These are phyloP conservation scores for Mycena citricolor DNA, from an alignment of 1,284 basidiomycete genomes.

Conservation along the genomic window DNA sequence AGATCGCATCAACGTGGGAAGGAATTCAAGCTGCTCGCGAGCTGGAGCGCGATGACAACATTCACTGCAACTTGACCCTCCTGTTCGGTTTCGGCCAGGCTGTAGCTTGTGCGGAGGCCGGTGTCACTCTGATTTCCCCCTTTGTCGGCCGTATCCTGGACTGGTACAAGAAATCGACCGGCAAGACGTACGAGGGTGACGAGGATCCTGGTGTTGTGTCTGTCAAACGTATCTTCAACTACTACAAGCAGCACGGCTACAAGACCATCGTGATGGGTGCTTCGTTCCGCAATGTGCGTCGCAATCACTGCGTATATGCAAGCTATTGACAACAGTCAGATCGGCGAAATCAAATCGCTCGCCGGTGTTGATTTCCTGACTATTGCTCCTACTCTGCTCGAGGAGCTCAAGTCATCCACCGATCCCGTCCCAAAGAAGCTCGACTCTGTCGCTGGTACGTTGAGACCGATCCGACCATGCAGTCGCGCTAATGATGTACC, in stretches of 20 bases:
- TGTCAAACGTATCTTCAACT: conserved; percentile 97
- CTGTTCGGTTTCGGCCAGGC: conserved; percentile 98
- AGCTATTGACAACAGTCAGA: no score
- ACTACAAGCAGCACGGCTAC: conserved; percentile 99
- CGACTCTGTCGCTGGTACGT: conserved; percentile 64
- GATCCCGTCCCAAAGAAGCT: conserved; percentile 85
- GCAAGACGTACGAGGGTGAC: conserved; percentile 83
- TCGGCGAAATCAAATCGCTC: conserved; percentile 91
- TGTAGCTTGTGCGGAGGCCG: conserved; percentile 97
- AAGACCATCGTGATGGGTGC: conserved; percentile 99
- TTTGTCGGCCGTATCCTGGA: conserved; percentile 98
- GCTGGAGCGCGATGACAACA: conserved; percentile 88
- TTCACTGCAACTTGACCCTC: conserved; percentile 99
- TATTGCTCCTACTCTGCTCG: conserved; percentile 88
- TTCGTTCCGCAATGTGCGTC: conserved; percentile 91
- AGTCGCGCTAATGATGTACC: no score
- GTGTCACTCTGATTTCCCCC: conserved; percentile 97
- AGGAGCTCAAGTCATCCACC: conserved; percentile 86
- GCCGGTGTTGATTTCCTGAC: conserved; percentile 98
- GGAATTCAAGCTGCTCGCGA: conserved; percentile 98
- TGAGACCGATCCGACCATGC: conserved; percentile 2
- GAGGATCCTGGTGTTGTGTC: conserved; percentile 97
- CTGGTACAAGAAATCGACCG: conserved; percentile 93
- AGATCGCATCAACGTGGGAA: conserved; percentile 99
- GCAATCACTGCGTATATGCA: background rate